A percentile compares a stretch with the other conserved stretches of the same genome.
These are phyloP conservation scores for Chloranthus sessilifolius DNA, from an alignment of 164 flowering plant genomes.

Conservation along the genomic window DNA sequence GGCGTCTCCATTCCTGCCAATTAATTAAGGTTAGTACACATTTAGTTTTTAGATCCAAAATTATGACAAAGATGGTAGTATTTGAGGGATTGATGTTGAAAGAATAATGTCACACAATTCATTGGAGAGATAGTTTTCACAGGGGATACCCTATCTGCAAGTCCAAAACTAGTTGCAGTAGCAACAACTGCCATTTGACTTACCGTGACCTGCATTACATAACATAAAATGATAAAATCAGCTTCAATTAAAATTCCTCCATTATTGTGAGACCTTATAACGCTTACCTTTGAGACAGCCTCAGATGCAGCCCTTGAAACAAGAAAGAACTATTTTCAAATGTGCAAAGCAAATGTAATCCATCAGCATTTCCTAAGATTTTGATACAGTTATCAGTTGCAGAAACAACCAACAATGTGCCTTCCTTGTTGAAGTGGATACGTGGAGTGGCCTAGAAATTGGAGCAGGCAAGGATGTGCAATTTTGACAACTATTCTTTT, in stretches of 20 bases:
- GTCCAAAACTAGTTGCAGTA: slow-evolving; percentile 29
- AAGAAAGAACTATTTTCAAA: slow-evolving; percentile 52
- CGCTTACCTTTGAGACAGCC: slow-evolving; percentile 40
- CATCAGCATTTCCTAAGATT: slow-evolving; percentile 71
- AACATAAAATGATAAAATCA: not conserved
- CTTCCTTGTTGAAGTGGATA: slow-evolving; percentile 84
- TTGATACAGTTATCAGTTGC: slow-evolving; percentile 74
- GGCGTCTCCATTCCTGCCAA: no score
- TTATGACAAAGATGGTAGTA: no score
- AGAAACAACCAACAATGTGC: slow-evolving; percentile 73
- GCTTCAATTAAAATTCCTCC: not conserved
- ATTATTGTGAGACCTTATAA: not conserved
- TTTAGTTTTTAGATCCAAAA: no score
- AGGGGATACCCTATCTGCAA: slow-evolving; percentile 44
- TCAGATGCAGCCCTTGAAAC: slow-evolving; percentile 48
- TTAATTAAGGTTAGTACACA: no score
- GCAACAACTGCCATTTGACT: slow-evolving; percentile 31
- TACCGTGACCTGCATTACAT: slow-evolving; percentile 11
- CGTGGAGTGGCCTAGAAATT: slow-evolving; percentile 67
- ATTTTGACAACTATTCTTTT: not conserved
- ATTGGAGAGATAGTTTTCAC: slow-evolving; percentile 30
- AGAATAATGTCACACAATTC: not conserved
- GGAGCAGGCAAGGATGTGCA: slow-evolving; percentile 4
- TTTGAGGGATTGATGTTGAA: not conserved
- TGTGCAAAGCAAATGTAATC: slow-evolving; percentile 50